phyloP scores from a whole-genome alignment of 805 yeast genomes.

The Teunomyces aglyptinius region DNA sequence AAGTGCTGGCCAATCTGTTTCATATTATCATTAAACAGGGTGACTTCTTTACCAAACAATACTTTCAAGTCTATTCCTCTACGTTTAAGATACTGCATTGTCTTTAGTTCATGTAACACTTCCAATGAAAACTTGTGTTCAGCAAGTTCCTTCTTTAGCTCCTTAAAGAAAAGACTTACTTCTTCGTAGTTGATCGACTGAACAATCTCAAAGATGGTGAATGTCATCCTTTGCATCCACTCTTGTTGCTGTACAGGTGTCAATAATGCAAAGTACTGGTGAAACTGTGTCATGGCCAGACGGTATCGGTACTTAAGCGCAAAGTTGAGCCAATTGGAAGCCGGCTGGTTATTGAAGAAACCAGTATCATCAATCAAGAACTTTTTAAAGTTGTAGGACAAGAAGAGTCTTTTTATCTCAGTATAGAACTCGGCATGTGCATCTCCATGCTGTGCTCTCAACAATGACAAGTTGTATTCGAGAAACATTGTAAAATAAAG shows the following conservation, averaged over 20 bases:
- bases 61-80: not conserved
- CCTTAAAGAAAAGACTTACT: constrained; percentile 9
- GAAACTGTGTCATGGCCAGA: constrained; percentile 12
- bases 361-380: constrained; percentile 9
- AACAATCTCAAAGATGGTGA: constrained; percentile 9
- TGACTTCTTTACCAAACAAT: not conserved
- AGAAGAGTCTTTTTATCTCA: constrained; percentile 3
- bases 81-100: not conserved
- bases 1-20: not conserved
- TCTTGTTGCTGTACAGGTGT: constrained; percentile 5
- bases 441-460: not conserved
- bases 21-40: not conserved
- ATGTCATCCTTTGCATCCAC: constrained; percentile 12
- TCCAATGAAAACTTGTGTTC: constrained; percentile 7
- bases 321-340: not conserved
- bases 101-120: not conserved
- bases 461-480: not conserved
- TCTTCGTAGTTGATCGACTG: constrained; percentile 13
- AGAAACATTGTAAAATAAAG: constrained; percentile 5
- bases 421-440: not conserved
- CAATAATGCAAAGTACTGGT: constrained; percentile 17
- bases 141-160: constrained; percentile 3
- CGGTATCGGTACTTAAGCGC: constrained; percentile 4
- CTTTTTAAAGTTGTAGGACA: constrained; percentile 10
- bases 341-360: constrained; percentile 7